Conservation (phyloP, 495 filamentous ascomycete species). For the Tuber microsphaerosporum region DNA sequence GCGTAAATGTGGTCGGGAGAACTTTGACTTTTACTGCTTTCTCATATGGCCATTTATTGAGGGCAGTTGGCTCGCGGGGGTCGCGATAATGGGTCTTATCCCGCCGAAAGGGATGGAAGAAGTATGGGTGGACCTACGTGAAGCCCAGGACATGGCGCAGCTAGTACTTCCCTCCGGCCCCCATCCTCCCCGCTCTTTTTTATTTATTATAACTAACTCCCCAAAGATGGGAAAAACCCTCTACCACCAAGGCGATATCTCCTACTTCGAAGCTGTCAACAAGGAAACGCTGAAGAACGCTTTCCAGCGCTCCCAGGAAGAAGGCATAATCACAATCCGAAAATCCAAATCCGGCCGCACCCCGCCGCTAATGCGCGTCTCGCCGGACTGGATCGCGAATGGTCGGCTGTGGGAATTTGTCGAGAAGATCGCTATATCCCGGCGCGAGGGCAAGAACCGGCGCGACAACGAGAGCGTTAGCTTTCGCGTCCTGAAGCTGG, state of each 20-base stretch:
- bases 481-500: slow-evolving; percentile 68
- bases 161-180: slow-evolving; percentile 55
- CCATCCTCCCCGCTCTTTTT: neutral
- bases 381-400: slow-evolving; percentile 69
- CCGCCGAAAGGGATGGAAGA: slow-evolving; percentile 60
- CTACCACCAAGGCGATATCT: slow-evolving; percentile 93
- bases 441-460: slow-evolving; percentile 90
- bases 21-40: slow-evolving; percentile 98
- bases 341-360: slow-evolving; percentile 52
- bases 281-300: slow-evolving; percentile 93
- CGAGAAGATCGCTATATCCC: slow-evolving; percentile 70
- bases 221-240: slow-evolving; percentile 83
- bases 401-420: slow-evolving; percentile 85
- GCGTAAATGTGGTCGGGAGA: slow-evolving; percentile 71
- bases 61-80: slow-evolving; percentile 78
- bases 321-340: slow-evolving; percentile 71
- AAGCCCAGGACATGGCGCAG: slow-evolving; percentile 76
- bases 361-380: slow-evolving; percentile 57
- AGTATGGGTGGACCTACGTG: slow-evolving; percentile 68
- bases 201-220: slow-evolving; percentile 29
- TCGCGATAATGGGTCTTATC: slow-evolving; percentile 75
- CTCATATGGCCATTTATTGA: slow-evolving; percentile 97
- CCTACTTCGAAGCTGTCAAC: slow-evolving; percentile 96
- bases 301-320: slow-evolving; percentile 78
- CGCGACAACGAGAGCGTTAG: slow-evolving; percentile 84